Evolutionary conservation across 23 red algal species (phyloP).

Genomic region (Gracilaria gracilis): DNA sequence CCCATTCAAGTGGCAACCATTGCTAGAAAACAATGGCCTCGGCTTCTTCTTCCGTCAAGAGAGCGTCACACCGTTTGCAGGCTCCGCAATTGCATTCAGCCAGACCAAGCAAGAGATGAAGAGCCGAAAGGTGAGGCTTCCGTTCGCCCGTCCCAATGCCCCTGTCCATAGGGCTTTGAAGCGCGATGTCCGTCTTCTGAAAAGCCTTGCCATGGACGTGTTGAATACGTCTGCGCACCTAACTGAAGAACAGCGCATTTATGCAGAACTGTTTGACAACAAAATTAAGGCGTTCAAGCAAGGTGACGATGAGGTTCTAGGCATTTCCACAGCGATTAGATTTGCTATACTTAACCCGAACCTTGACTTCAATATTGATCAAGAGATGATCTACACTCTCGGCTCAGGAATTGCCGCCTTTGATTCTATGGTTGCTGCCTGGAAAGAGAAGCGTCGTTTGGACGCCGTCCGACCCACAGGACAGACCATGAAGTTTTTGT

Average conservation of each 20-base stretch:
- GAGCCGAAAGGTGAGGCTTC: background rate
- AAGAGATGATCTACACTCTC: background rate
- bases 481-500: slow-evolving; percentile 10
- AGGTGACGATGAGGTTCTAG: background rate
- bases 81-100: slow-evolving; percentile 15
- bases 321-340: background rate
- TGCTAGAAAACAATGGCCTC: slow-evolving; percentile 14
- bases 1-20: slow-evolving; percentile 56
- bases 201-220: background rate
- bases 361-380: background rate
- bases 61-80: slow-evolving; percentile 28
- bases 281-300: slow-evolving; percentile 11
- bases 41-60: slow-evolving; percentile 42
- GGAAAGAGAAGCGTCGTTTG: slow-evolving; percentile 26
- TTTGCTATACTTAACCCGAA: background rate
- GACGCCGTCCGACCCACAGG: slow-evolving; percentile 23
- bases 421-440: slow-evolving; percentile 23
- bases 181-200: background rate
- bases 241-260: slow-evolving; percentile 1
- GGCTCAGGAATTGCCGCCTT: background rate
- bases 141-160: background rate
- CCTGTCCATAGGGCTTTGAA: background rate
- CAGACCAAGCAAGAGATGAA: slow-evolving; percentile 7
- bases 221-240: background rate
- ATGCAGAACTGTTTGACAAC: slow-evolving; percentile 29